A percentile compares a stretch with the other conserved stretches of the same genome.
These are phyloP conservation scores for Cinnamomum micranthum DNA, from an alignment of 164 flowering plant species.

Conservation along the genomic window DNA sequence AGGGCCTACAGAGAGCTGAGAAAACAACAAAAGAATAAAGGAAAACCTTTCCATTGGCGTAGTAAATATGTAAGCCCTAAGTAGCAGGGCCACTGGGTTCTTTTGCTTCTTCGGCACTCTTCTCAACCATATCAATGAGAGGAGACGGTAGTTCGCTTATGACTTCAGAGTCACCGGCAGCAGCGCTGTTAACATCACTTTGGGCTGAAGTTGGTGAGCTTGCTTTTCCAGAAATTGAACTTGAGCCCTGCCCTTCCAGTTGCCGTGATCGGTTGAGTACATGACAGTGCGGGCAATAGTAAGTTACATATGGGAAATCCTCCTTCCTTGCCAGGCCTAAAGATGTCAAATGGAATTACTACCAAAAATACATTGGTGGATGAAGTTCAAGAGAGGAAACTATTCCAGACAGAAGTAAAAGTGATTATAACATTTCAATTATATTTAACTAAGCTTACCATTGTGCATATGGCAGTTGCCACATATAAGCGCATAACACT, in stretches of 20 bases:
- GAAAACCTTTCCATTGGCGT: neutral
- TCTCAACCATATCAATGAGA: no score
- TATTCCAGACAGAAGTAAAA: neutral
- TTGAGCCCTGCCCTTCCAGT: slow-evolving; percentile 34
- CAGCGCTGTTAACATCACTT: neutral
- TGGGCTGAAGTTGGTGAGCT: neutral
- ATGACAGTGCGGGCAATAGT: slow-evolving; percentile 83
- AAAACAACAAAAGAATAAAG: neutral
- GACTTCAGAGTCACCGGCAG: neutral
- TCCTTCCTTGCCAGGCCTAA: slow-evolving; percentile 87
- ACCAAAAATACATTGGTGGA: neutral
- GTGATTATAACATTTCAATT: neutral
- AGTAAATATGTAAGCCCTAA: neutral
- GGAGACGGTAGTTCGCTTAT: neutral
- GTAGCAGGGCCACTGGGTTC: neutral
- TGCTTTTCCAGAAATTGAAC: slow-evolving; percentile 10
- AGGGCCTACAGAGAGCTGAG: neutral
- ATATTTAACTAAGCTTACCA: slow-evolving; percentile 32
- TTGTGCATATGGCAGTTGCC: slow-evolving; percentile 96
- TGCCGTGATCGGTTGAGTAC: slow-evolving; percentile 61
- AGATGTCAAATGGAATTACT: neutral
- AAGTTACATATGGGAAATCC: slow-evolving; percentile 73
- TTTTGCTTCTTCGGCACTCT: no score
- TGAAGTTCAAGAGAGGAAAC: neutral
- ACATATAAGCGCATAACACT: slow-evolving; percentile 88